Percentiles rank a stretch among this genome's conserved stretches.
Evolutionary conservation across 2,329 filamentous ascomycete genomes (phyloP).

Genomic region (Setomelanomma holmii): DNA sequence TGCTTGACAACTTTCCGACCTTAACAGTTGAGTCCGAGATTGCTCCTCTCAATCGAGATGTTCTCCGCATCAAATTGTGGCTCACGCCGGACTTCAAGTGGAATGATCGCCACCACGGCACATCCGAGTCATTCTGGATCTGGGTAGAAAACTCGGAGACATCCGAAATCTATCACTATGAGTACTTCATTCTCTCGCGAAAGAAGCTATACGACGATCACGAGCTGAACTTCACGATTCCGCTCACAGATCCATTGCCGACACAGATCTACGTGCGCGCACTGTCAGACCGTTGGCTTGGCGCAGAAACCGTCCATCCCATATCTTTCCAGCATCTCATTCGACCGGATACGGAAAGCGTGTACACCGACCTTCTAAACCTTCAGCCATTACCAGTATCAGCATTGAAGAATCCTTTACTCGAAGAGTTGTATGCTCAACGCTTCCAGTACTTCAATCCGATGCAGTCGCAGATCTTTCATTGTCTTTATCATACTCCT

Average conservation of each 20-base stretch:
- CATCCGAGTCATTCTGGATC: conserved; percentile 95
- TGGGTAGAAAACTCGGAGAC: conserved; percentile 99
- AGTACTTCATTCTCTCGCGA: conserved; percentile 91
- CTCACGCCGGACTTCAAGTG: conserved; percentile 90
- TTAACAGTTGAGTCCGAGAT: conserved; percentile 92
- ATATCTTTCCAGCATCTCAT: conserved; percentile 99
- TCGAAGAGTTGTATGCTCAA: conserved; percentile 88
- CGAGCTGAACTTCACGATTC: conserved; percentile 97
- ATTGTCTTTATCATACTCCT: conserved; percentile 90
- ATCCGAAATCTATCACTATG: conserved; percentile 96
- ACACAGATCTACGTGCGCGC: conserved; percentile 95
- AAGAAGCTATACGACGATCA: conserved; percentile 95
- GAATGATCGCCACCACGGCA: conserved; percentile 93
- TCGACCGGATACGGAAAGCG: conserved; percentile 93
- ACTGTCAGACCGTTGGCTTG: conserved; percentile 94
- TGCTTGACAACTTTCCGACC: conserved; percentile 91
- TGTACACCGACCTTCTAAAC: conserved; percentile 93
- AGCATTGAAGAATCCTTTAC: conserved; percentile 82
- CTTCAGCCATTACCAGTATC: conserved; percentile 87
- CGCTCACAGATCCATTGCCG: conserved; percentile 88
- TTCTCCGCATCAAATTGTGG: conserved; percentile 86
- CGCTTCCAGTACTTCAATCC: conserved; percentile 98
- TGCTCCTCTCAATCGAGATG: conserved; percentile 91
- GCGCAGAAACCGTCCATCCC: conserved; percentile 92
- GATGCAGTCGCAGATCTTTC: conserved; percentile 99